A percentile compares a stretch with the other conserved stretches of the same genome.
Evolutionary conservation across 768 basidiomycete genomes (phyloP).

Genomic region (Multifurca ochricompacta): DNA sequence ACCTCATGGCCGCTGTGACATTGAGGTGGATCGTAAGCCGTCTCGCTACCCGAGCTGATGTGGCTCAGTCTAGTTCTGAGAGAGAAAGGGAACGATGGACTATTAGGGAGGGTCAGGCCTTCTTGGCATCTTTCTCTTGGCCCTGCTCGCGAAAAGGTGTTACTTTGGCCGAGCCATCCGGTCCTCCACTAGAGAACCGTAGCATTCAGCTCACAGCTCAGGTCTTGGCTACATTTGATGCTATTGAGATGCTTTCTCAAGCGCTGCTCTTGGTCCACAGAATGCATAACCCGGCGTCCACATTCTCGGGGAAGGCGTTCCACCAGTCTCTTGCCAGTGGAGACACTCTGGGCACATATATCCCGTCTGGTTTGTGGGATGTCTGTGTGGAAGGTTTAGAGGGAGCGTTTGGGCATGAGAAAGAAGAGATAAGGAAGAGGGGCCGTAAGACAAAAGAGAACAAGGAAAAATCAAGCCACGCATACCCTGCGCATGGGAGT

Average conservation of each 20-base stretch:
- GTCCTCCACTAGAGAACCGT: conserved; percentile 43
- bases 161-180: conserved; percentile 12
- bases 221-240: conserved; percentile 48
- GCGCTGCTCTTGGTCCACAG: conserved; percentile 47
- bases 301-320: conserved; percentile 53
- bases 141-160: background rate
- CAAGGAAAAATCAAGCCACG: background rate
- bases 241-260: conserved; percentile 53
- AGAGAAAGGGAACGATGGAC: conserved; percentile 67
- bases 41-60: conserved; percentile 44
- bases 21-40: conserved; percentile 54
- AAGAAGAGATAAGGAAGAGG: conserved; percentile 5
- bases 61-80: conserved; percentile 42
- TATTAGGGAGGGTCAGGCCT: conserved; percentile 46
- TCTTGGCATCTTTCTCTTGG: conserved; percentile 44
- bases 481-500: background rate
- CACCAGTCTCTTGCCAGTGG: conserved; percentile 43
- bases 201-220: conserved; percentile 67
- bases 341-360: conserved; percentile 15
- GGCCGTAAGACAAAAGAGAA: conserved; percentile 33
- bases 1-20: conserved; percentile 45
- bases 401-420: conserved; percentile 7
- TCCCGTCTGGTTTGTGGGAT: conserved; percentile 21
- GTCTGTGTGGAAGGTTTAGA: conserved; percentile 14
- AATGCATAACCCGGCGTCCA: conserved; percentile 38